Percentiles rank a stretch among this genome's conserved stretches.
These are phyloP conservation scores for Rheum nobile DNA, from an alignment of 148 eudicot genomes.

Conservation along the genomic window DNA sequence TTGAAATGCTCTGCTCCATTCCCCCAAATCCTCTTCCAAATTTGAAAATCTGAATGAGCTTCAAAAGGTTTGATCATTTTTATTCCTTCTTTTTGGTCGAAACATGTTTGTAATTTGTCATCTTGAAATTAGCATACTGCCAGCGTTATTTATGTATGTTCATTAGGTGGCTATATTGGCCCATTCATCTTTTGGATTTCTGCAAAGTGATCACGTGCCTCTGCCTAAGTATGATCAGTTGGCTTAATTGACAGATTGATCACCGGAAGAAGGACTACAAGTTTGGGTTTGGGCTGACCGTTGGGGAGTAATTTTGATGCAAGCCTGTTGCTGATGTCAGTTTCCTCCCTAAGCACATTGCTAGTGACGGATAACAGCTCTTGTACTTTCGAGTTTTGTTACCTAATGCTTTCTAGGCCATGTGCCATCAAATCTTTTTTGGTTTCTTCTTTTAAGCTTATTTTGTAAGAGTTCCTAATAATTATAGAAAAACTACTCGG, in stretches of 20 bases:
- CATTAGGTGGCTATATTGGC: too few species aligned
- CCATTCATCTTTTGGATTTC: neutral
- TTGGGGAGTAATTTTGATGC: constrained; percentile 21
- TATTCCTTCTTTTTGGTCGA: neutral
- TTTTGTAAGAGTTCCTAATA: neutral
- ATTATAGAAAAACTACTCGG: neutral
- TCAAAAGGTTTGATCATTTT: neutral
- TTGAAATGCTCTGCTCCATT: neutral
- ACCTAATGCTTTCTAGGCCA: neutral
- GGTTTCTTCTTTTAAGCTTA: neutral
- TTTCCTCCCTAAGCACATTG: neutral
- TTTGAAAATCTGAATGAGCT: neutral
- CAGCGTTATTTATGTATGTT: neutral
- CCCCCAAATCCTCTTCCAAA: neutral
- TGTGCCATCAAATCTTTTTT: neutral
- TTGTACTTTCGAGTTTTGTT: neutral
- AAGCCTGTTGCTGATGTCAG: neutral
- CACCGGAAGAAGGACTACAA: constrained; percentile 30
- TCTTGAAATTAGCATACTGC: neutral
- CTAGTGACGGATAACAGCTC: neutral
- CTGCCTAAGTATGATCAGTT: neutral
- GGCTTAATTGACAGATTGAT: constrained; percentile 19
- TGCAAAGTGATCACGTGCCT: neutral
- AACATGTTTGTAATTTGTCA: neutral
- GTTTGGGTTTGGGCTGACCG: constrained; percentile 30